Evolutionary conservation across 495 filamentous ascomycete species (phyloP).

Genomic region (Chlorociboria aeruginascens): DNA sequence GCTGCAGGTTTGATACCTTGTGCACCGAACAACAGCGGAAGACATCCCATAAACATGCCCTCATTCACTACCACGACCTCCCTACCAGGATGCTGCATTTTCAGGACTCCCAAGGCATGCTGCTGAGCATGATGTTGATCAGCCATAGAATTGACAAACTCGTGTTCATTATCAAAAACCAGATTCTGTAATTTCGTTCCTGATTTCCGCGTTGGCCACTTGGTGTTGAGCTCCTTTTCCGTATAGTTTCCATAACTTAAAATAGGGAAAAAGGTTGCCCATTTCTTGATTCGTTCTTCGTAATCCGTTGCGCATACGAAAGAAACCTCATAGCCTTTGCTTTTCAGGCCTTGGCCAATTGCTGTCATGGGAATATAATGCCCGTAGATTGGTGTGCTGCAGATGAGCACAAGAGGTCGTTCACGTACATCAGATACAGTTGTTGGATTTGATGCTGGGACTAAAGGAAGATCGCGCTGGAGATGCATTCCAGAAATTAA

Average conservation of each 20-base stretch:
- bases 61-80: constrained; percentile 19
- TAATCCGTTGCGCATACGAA: constrained; percentile 24
- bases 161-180: constrained; percentile 11
- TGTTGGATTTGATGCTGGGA: too few species aligned
- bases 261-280: constrained; percentile 23
- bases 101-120: constrained; percentile 7
- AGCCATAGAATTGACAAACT: constrained; percentile 16
- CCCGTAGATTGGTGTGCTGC: constrained; percentile 21
- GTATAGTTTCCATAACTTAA: neutral
- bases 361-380: constrained; percentile 21
- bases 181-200: neutral
- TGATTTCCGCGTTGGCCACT: too few species aligned
- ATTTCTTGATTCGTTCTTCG: constrained; percentile 17
- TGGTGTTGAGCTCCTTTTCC: too few species aligned
- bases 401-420: constrained; percentile 16
- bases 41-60: constrained; percentile 9
- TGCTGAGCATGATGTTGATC: constrained; percentile 11
- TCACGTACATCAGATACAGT: too few species aligned
- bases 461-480: too few species aligned
- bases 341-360: constrained; percentile 19
- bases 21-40: constrained; percentile 16
- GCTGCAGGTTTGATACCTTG: neutral
- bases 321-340: constrained; percentile 17
- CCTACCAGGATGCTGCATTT: constrained; percentile 2
- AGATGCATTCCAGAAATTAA: too few species aligned